Base-by-base conservation (phyloP, 192 early-diverging fungal species). In the Geranomyces variabilis region DNA sequence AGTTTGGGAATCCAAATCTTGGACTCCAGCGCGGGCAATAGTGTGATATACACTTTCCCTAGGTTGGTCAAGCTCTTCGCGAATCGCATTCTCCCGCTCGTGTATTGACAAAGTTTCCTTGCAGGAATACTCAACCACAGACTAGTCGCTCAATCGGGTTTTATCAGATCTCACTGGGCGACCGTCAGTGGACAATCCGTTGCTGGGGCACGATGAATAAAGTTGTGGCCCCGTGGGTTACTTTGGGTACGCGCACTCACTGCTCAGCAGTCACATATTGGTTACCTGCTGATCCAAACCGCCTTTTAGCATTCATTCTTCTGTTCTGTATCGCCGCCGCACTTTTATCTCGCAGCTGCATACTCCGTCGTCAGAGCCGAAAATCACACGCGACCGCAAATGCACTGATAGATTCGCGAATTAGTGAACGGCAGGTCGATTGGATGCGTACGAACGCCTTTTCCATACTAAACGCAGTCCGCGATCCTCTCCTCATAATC, bases 391-490 rank as follows among this genome's bases (percentile, higher is more conserved):
- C 14, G 10, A 22, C 15, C 19, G n/a, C 53, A 15, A 68, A 19
- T 19, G 31, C 44, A 9, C 21, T 60, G 13, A 44, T 60, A 10
- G 60, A 70, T 33, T 56, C 68, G 7, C 28, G 68, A 8, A 70
- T 70, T 33, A 60, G 56, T 30, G 56, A 58, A 22, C 55, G 51
- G 4, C 68, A 70, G 58, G 43, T 70, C 9, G 68, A 70, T 29
- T 70, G 68, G 68, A 70, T 70, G 68, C 70, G 70, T 5, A 63
- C 63, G 21, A 73, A 73, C 30, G 62, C 71, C 19, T 63, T 43
- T 19, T 63, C 71, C 12, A 67, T 75, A 22, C 46, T 68, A 1
- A 57, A 43, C 17, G 51, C 73, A 24, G 68, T 75, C 34, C 64
- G 58, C 1, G 73, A 75, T 34, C 66, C 73, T 13, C 26, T 75